Evolutionary conservation across 768 basidiomycete genomes (phyloP).

Genomic region (Pluteus cervinus): DNA sequence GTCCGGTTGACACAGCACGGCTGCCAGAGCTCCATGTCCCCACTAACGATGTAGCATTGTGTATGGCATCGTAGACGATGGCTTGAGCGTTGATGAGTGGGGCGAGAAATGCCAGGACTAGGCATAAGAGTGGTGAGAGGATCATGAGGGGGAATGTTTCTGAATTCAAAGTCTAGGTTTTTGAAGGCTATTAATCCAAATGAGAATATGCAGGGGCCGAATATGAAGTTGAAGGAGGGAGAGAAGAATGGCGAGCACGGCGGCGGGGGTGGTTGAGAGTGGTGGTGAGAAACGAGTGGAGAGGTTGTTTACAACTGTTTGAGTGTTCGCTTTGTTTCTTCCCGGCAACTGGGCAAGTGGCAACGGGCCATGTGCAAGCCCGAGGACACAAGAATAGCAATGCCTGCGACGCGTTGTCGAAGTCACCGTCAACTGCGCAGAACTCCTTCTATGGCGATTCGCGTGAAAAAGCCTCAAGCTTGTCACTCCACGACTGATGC

Average conservation of each 20-base stretch:
- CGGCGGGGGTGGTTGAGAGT: conserved; percentile 15
- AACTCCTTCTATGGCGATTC: too few relatives aligned
- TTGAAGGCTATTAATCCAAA: neutral
- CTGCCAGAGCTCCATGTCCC: conserved; percentile 90
- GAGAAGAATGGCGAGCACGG: conserved; percentile 2
- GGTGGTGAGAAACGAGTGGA: conserved; percentile 21
- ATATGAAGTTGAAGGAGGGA: conserved; percentile 1
- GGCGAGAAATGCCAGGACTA: conserved; percentile 33
- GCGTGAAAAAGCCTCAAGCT: too few relatives aligned
- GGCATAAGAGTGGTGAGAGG: conserved; percentile 29
- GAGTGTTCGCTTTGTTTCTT: conserved; percentile 10
- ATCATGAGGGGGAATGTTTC: conserved; percentile 25
- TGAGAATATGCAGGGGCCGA: too few relatives aligned
- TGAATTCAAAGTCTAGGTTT: neutral
- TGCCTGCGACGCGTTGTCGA: too few relatives aligned
- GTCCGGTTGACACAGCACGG: conserved; percentile 69
- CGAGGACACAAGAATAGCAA: too few relatives aligned
- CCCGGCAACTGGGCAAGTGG: too few relatives aligned
- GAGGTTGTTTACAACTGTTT: conserved; percentile 27
- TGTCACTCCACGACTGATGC: too few relatives aligned
- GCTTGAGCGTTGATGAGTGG: conserved; percentile 27
- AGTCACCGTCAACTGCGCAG: too few relatives aligned
- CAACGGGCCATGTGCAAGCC: too few relatives aligned
- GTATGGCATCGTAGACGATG: conserved; percentile 35
- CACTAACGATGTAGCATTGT: conserved; percentile 63